phyloP scores from a whole-genome alignment of 2,329 filamentous ascomycete genomes.

The Botrytis fabae region DNA sequence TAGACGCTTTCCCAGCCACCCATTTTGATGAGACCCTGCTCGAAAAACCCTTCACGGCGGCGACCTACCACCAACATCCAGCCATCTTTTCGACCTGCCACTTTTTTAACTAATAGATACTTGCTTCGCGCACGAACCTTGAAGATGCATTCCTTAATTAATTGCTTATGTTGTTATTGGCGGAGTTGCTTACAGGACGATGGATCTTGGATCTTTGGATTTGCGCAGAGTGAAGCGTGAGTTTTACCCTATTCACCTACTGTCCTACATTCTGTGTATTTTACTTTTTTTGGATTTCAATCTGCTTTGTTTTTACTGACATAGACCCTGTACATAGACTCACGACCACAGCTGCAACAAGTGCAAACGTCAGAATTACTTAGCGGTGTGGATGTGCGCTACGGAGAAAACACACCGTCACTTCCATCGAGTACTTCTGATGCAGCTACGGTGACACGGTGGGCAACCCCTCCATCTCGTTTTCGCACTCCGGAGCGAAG shows the following conservation, averaged over 20 bases:
- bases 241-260: constrained; percentile 19
- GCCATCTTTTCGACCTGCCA: constrained; percentile 22
- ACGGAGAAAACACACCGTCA: constrained; percentile 31
- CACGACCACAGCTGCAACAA: constrained; percentile 33
- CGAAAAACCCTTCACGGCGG: constrained; percentile 1
- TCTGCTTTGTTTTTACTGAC: constrained; percentile 27
- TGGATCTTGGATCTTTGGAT: constrained; percentile 37
- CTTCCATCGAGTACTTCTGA: constrained; percentile 32
- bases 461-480: constrained; percentile 34
- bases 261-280: not conserved
- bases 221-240: constrained; percentile 34
- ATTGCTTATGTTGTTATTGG: constrained; percentile 34
- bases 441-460: constrained; percentile 35
- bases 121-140: constrained; percentile 21
- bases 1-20: constrained; percentile 20
- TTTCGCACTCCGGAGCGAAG: constrained; percentile 4
- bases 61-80: constrained; percentile 19
- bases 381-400: constrained; percentile 30
- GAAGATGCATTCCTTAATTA: constrained; percentile 36
- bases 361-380: constrained; percentile 29
- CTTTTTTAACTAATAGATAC: constrained; percentile 15
- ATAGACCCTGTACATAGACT: constrained; percentile 28
- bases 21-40: constrained; percentile 15
- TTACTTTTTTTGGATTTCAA: not conserved
- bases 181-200: constrained; percentile 28